These are phyloP conservation scores for Beauveria medogensis DNA, from an alignment of 2,329 filamentous ascomycete genomes.

Conservation along the genomic window DNA sequence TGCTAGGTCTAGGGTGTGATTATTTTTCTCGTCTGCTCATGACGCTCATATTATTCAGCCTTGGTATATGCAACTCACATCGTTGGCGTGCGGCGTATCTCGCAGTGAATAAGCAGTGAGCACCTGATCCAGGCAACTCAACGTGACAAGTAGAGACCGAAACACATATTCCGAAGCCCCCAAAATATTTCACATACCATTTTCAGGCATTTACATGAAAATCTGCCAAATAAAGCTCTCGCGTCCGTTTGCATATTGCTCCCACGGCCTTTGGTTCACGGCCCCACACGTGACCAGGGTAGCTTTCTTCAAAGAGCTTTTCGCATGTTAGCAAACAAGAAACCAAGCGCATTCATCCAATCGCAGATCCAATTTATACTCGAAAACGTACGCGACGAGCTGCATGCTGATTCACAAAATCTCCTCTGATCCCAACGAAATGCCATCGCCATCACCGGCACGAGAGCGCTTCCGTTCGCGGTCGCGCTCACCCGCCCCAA, in stretches of 20 bases:
- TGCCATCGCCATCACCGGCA: conserved; percentile 20
- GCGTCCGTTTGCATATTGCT: conserved; percentile 17
- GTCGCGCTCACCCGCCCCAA: conserved; percentile 21
- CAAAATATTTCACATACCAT: no score
- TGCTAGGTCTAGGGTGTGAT: background rate
- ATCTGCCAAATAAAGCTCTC: conserved; percentile 23
- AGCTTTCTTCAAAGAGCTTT: conserved; percentile 3
- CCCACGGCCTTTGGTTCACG: background rate
- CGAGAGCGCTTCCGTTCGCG: conserved; percentile 25
- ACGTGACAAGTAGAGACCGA: background rate
- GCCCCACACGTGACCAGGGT: conserved; percentile 10
- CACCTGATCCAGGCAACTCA: background rate
- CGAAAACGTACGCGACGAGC: background rate
- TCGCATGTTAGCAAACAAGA: background rate
- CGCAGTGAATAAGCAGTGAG: no score
- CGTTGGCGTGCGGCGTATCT: no score
- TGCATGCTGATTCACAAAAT: background rate
- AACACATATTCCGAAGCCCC: background rate
- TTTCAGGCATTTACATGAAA: background rate
- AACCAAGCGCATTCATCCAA: background rate
- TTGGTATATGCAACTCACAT: no score
- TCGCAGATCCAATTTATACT: background rate
- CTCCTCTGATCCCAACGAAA: background rate
- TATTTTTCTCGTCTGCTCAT: no score
- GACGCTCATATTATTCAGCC: no score